Base-by-base conservation (phyloP, 2,329 filamentous ascomycete species). In the Stromatinia cepivora region DNA sequence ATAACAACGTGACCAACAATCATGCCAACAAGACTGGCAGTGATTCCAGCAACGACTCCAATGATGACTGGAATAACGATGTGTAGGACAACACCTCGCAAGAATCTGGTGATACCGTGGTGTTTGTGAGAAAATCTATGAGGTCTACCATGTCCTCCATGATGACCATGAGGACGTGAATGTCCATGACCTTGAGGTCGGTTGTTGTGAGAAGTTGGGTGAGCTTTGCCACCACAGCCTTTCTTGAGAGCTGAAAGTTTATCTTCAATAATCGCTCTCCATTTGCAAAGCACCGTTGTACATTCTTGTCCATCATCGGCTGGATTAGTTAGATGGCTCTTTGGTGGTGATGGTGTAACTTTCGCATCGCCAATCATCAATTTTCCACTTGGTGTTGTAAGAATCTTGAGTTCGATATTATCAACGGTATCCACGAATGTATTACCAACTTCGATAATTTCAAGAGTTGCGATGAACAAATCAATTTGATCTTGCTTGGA, bases 1-100 rank as follows among this genome's bases (percentile, higher is more conserved):
- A 89, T 84, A 67, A 88, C 81, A 66, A 90, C 74, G 64, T 86
- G 88, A 71, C 89, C 89, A 53, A 90, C 78, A 69, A 88, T 80
- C 85, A 92, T 90, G 67, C 88, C 89, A 59, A 92, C 77, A 53
- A 91, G 78, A 79, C 89, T 90, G 72, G 90, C 87, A 42, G 84
- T 83, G 67, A 92, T 84, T 76, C 90, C 91, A 57, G 89, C 88
- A 34, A 87, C 84, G 72, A 92, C 84, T 70, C 91, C 91, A 72
- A 92, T 84, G 66, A 90, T 80, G 66, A 92, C 83, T 1, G 91
- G 90, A 52, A 92, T 82, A 61, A 92, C 78, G 57, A 93, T 84
- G 71, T 89, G 87, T 50, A 87, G 82, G 72, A 85, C 82, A 63
- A 90, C 82, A 74, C 85, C 85, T 75, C 83, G 82, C 59, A 88